A percentile compares a stretch with the other conserved stretches of the same genome.
Conservation (phyloP, 208 protist genomes). For the Acanthamoeba sp. region DNA sequence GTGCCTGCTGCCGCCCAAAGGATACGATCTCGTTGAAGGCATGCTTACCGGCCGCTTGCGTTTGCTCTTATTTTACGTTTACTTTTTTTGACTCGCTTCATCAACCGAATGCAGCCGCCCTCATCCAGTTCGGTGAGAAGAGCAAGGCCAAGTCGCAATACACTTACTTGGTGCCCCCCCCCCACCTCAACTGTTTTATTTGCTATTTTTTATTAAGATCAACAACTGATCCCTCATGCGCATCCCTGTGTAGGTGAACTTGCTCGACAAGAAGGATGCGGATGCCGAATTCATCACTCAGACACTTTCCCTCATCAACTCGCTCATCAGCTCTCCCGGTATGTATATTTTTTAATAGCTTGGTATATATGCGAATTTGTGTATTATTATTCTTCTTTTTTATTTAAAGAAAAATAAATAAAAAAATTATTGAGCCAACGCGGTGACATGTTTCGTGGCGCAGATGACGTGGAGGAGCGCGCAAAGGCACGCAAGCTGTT, state of each 20-base stretch:
- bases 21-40: not conserved
- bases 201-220: too few species aligned
- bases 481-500: not conserved
- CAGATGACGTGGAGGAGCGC: slow-evolving; percentile 6
- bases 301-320: slow-evolving; percentile 50
- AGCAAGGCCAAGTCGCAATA: slow-evolving; percentile 41
- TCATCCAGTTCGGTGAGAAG: not conserved
- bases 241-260: not conserved
- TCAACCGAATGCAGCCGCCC: not conserved
- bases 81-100: too few species aligned
- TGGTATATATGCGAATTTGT: too few species aligned
- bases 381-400: too few species aligned
- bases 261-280: not conserved
- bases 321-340: slow-evolving; percentile 40
- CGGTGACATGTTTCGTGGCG: too few species aligned
- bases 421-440: too few species aligned
- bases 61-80: not conserved
- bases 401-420: too few species aligned
- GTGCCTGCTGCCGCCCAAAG: slow-evolving; percentile 19
- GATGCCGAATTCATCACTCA: slow-evolving; percentile 14
- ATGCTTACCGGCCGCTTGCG: not conserved
- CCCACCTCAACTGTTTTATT: too few species aligned
- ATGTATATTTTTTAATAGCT: too few species aligned
- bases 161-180: not conserved
- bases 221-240: not conserved